Conservation (phyloP, 2,329 filamentous ascomycete genomes). For the Colletotrichum sansevieriae region DNA sequence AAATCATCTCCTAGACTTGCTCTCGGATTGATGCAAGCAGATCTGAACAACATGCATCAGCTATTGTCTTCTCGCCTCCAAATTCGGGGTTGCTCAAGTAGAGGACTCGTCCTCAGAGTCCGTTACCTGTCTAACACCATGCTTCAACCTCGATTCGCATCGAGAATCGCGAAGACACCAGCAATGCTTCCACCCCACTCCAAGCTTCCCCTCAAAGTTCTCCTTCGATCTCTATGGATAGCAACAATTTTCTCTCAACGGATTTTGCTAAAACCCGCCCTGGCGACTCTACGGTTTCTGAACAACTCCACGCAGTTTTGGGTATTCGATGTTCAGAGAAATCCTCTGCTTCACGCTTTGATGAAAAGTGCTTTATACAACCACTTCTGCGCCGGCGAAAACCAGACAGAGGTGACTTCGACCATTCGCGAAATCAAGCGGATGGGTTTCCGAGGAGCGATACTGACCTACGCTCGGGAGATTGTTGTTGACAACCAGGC, state of each 20-base stretch:
- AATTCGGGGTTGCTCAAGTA: neutral
- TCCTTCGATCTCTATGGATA: conserved; percentile 1
- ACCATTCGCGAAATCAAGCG: too few species aligned
- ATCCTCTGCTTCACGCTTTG: too few species aligned
- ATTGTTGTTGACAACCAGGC: too few species aligned
- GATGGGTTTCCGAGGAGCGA: too few species aligned
- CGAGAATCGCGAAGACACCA: neutral
- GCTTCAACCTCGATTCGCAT: neutral
- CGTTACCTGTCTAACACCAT: neutral
- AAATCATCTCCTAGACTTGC: neutral
- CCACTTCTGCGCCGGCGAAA: too few species aligned
- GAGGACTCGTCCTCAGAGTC: neutral
- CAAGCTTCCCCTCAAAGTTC: neutral
- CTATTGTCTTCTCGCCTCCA: neutral
- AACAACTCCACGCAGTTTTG: too few species aligned
- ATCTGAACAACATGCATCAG: neutral
- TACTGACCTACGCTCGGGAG: too few species aligned
- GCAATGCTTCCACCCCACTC: conserved; percentile 2
- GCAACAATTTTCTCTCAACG: neutral
- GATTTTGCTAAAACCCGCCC: neutral
- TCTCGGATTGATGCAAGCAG: neutral
- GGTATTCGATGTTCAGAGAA: too few species aligned
- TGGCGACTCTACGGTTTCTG: neutral
- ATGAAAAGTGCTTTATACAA: too few species aligned
- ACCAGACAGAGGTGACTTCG: too few species aligned